Percentiles rank a stretch among this genome's conserved stretches.
Conservation (phyloP, 2,329 filamentous ascomycete genomes). For the Teratosphaeria zuluensis region DNA sequence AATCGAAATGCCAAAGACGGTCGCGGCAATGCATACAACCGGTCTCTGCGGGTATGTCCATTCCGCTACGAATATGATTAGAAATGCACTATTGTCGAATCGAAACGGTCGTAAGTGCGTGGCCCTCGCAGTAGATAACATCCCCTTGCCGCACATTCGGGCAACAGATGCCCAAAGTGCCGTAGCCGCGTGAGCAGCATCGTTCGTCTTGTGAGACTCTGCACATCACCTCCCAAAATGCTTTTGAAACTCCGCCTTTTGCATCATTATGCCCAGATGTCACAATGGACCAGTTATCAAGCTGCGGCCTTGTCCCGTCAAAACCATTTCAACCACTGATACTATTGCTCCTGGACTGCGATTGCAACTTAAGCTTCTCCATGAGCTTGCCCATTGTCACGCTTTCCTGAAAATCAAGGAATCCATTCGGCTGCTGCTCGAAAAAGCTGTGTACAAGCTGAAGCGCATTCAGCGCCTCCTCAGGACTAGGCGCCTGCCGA, state of each 20-base stretch:
- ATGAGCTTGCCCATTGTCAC: constrained; percentile 70
- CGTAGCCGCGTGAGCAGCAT: constrained; percentile 16
- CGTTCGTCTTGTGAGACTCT: constrained; percentile 1
- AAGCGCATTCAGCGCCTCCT: constrained; percentile 74
- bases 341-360: constrained; percentile 10
- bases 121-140: not conserved
- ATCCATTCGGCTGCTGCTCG: constrained; percentile 56
- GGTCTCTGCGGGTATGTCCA: not conserved
- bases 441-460: constrained; percentile 77
- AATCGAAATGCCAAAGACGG: too few species aligned
- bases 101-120: not conserved
- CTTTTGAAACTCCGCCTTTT: not conserved
- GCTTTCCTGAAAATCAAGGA: constrained; percentile 70
- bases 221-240: not conserved
- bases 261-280: not conserved
- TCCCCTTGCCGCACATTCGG: not conserved
- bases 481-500: constrained; percentile 64
- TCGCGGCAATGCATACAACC: not conserved
- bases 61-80: not conserved
- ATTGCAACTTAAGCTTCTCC: constrained; percentile 64
- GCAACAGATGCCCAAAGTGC: not conserved
- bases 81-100: not conserved
- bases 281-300: not conserved
- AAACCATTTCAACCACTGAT: not conserved
- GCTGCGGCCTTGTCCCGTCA: not conserved